Evolutionary conservation across 2,329 filamentous ascomycete species (phyloP).

Genomic region (Xylariales sp.): DNA sequence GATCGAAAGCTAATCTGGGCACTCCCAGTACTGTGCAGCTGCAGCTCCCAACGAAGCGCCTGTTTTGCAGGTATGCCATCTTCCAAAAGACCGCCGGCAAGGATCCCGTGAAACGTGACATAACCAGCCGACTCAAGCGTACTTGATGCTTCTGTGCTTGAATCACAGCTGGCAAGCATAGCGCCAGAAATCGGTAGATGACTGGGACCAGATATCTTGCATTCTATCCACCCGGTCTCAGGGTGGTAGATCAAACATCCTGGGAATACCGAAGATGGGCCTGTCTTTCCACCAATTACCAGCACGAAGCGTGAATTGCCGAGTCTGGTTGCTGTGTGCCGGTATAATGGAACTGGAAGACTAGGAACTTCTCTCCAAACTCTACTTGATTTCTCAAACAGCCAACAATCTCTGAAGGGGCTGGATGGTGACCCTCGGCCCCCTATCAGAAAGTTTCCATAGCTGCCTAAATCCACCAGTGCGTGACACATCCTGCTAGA

Average conservation of each 20-base stretch:
- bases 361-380: constrained; percentile 61
- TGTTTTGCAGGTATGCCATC: constrained; percentile 60
- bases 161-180: constrained; percentile 25
- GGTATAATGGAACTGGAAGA: constrained; percentile 68
- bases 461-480: constrained; percentile 58
- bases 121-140: constrained; percentile 10
- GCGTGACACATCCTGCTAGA: constrained; percentile 68
- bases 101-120: constrained; percentile 50
- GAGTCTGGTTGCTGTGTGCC: constrained; percentile 62
- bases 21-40: constrained; percentile 13
- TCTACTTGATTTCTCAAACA: constrained; percentile 49
- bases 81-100: constrained; percentile 67
- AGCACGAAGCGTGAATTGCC: constrained; percentile 47
- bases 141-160: constrained; percentile 15
- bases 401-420: constrained; percentile 71
- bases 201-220: constrained; percentile 26
- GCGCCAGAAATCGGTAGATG: constrained; percentile 40
- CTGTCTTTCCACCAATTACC: constrained; percentile 58
- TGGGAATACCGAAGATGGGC: constrained; percentile 40
- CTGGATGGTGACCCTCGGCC: constrained; percentile 73
- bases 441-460: constrained; percentile 63
- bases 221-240: constrained; percentile 41
- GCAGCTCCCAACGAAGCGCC: constrained; percentile 60
- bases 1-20: constrained; percentile 21
- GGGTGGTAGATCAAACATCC: constrained; percentile 51